Evolutionary conservation across 225 moss, liverwort and hornwort species (phyloP).

Genomic region (Neckera pumila): DNA sequence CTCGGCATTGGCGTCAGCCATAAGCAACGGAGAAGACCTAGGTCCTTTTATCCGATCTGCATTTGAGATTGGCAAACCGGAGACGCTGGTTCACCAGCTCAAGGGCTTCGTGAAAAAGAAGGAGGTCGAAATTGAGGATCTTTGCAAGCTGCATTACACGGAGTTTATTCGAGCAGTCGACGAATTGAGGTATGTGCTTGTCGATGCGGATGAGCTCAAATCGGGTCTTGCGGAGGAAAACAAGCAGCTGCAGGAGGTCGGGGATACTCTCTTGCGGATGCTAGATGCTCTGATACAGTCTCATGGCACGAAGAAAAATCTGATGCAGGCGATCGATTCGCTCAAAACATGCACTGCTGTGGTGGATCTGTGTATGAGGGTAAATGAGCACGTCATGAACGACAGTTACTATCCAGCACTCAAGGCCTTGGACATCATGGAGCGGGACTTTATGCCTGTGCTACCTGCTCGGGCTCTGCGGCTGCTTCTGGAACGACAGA

Average conservation of each 20-base stretch:
- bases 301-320: slow-evolving; percentile 88
- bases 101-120: slow-evolving; percentile 83
- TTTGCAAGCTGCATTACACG: slow-evolving; percentile 94
- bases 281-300: slow-evolving; percentile 77
- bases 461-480: slow-evolving; percentile 82
- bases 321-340: slow-evolving; percentile 71
- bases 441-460: slow-evolving; percentile 77
- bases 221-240: slow-evolving; percentile 82
- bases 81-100: slow-evolving; percentile 81
- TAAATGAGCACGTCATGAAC: slow-evolving; percentile 69
- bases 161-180: slow-evolving; percentile 97
- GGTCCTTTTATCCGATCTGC: slow-evolving; percentile 84
- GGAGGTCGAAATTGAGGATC: slow-evolving; percentile 97
- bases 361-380: slow-evolving; percentile 68
- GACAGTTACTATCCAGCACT: slow-evolving; percentile 94
- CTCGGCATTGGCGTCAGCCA: slow-evolving; percentile 80
- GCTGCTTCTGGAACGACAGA: slow-evolving; percentile 72
- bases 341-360: slow-evolving; percentile 86
- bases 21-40: slow-evolving; percentile 85
- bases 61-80: slow-evolving; percentile 90
- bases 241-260: slow-evolving; percentile 75
- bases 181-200: slow-evolving; percentile 87
- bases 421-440: slow-evolving; percentile 82
- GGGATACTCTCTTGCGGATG: slow-evolving; percentile 58
- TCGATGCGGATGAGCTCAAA: slow-evolving; percentile 92